These are phyloP conservation scores for Hypoxylon subgilvum DNA, from an alignment of 495 filamentous ascomycete species.

Conservation along the genomic window DNA sequence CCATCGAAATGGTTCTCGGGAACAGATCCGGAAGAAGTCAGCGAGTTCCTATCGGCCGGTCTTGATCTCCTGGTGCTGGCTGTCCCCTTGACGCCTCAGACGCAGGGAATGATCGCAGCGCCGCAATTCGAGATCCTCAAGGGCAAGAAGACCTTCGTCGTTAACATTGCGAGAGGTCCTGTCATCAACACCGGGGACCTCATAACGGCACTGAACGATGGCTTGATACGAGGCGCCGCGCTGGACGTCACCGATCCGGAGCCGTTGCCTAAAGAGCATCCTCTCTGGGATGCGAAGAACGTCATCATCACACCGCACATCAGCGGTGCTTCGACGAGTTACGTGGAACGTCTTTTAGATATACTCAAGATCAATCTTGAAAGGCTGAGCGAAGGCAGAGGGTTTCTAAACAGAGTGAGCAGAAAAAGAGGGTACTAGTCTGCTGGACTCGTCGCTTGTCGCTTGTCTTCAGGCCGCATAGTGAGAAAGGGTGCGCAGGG, in stretches of 20 bases:
- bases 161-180: conserved; percentile 76
- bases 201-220: conserved; percentile 64
- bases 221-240: conserved; percentile 71
- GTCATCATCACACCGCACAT: conserved; percentile 81
- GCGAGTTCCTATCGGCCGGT: conserved; percentile 69
- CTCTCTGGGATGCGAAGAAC: conserved; percentile 76
- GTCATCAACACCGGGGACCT: conserved; percentile 75
- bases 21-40: conserved; percentile 61
- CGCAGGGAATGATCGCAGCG: conserved; percentile 64
- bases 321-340: conserved; percentile 65
- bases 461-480: too few relatives aligned
- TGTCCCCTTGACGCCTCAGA: conserved; percentile 73
- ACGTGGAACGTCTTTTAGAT: conserved; percentile 64
- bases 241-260: conserved; percentile 90
- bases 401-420: conserved; percentile 71
- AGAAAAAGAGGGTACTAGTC: conserved; percentile 66
- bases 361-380: conserved; percentile 69
- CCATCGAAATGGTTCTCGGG: conserved; percentile 79
- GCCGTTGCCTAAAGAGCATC: conserved; percentile 71
- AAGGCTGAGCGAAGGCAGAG: conserved; percentile 61
- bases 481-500: too few relatives aligned
- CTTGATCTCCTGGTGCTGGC: conserved; percentile 79
- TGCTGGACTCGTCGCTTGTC: too few relatives aligned
- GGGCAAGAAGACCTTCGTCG: conserved; percentile 63
- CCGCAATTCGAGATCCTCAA: conserved; percentile 72